Evolutionary conservation across 2,329 filamentous ascomycete genomes (phyloP).

Genomic region (Aspergillus caelatus): DNA sequence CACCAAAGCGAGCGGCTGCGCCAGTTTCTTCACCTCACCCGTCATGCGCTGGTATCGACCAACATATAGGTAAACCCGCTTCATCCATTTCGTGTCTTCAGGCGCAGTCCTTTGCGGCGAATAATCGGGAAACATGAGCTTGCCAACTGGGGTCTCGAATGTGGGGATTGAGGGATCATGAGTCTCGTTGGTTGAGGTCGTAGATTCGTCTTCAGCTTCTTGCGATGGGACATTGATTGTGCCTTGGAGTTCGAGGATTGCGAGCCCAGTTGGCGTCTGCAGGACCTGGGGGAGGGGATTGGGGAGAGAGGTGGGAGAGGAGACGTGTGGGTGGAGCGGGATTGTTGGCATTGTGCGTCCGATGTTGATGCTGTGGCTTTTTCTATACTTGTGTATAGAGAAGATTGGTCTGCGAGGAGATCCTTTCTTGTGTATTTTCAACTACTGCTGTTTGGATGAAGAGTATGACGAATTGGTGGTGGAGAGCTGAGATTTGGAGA

Average conservation of each 20-base stretch:
- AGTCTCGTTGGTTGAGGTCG: constrained; percentile 15
- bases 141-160: constrained; percentile 64
- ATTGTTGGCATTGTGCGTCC: constrained; percentile 45
- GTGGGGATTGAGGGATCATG: constrained; percentile 17
- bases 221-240: constrained; percentile 73
- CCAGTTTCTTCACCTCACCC: constrained; percentile 86
- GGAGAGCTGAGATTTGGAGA: neutral
- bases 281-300: constrained; percentile 78
- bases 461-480: neutral
- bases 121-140: constrained; percentile 78
- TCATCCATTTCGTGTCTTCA: constrained; percentile 78
- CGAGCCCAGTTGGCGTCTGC: constrained; percentile 85
- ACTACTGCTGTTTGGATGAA: neutral
- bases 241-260: constrained; percentile 89
- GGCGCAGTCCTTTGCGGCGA: constrained; percentile 51
- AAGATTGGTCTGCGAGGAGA: neutral
- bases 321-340: constrained; percentile 36
- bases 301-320: constrained; percentile 14
- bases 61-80: constrained; percentile 82
- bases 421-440: neutral
- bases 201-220: constrained; percentile 30
- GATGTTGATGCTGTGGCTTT: neutral
- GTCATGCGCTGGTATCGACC: constrained; percentile 86
- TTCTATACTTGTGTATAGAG: neutral
- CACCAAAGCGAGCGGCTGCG: constrained; percentile 77